Conservation (phyloP, 2,329 filamentous ascomycete genomes). For the Xylaria sp. region DNA sequence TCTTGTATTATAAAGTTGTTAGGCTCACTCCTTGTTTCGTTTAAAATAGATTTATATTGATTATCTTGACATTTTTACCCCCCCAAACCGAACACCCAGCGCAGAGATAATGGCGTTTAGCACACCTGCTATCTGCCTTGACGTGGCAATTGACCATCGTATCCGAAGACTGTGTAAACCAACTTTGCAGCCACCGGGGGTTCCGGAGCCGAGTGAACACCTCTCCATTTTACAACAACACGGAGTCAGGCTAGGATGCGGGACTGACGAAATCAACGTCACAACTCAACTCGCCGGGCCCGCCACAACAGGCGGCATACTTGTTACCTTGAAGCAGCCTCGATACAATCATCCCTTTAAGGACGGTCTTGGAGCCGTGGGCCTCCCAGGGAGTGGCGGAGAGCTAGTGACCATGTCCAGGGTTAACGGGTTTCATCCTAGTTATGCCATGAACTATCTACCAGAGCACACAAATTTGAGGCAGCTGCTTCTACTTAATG, state of each 20-base stretch:
- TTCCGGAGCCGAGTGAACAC: background rate
- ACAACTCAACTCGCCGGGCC: constrained; percentile 12
- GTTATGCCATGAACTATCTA: background rate
- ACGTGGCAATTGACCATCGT: constrained; percentile 11
- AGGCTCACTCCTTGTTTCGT: background rate
- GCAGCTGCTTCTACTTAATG: constrained; percentile 10
- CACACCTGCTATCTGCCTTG: background rate
- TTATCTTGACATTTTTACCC: background rate
- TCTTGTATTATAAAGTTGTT: background rate
- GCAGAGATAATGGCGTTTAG: background rate
- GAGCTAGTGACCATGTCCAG: background rate
- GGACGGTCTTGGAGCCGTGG: background rate
- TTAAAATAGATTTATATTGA: background rate
- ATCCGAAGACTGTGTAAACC: constrained; percentile 8
- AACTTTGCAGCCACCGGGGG: background rate
- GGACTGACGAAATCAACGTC: background rate
- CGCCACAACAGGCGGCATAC: constrained; percentile 4
- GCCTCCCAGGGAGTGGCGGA: background rate
- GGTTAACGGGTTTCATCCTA: constrained; percentile 11
- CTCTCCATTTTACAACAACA: constrained; percentile 4
- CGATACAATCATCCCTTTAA: constrained; percentile 8
- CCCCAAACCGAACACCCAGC: background rate
- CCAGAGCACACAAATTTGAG: constrained; percentile 10
- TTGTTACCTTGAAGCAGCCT: constrained; percentile 4
- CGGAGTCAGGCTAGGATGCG: background rate